Evolutionary conservation across 768 basidiomycete species (phyloP), one percentile per base, ranked within the genome.

Genomic region (Termitomyces sp.): DNA sequence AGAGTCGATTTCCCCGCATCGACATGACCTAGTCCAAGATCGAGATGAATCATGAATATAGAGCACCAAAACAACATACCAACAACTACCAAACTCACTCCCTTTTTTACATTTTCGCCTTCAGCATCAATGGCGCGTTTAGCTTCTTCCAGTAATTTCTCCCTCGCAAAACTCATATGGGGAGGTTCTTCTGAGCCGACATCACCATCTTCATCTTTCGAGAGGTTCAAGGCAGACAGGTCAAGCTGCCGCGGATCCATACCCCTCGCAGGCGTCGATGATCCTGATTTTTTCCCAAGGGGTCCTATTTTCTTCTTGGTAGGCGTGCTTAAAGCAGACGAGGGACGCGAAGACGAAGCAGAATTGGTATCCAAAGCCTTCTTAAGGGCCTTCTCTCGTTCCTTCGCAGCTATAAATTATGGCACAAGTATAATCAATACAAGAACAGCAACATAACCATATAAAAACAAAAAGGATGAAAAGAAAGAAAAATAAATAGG

Each of bases 1-100:
- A 99, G 72, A 1, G 97, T 99, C 5, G 94, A 97, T 70, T 99
- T 99, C 24, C 97, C 97, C 17, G 97, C 97, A 71, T 99, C 97
- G 58, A 99, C 97, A 65, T 99, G 97, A 38, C 97, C 96, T 98
- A 62, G 3, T 34, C 24, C 38, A 37, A 41, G 51, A 35, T 57
- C 11, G 4, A n/a, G 19, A 28, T 12, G 8, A 51, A 22, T n/a
- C 14, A 47, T 37, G 12, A 3, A 22, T 26, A n/a, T 12, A 22
- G 44, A 34, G 14, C 22, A 40, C 34, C 28, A 11, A 28, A 40
- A 49, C 35, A 35, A 63, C 74, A 61, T 66, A 96, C 96, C 97
- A 42, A 99, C 87, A 44, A 99, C 93, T 26, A 98, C 88, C 61
- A 99, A 73, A 67, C 88, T 95, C 48, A 98, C 73, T 12, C 77